Evolutionary conservation across 2,329 filamentous ascomycete species (phyloP), one percentile per base, ranked within the genome.

Genomic region (Epichloe festucae): DNA sequence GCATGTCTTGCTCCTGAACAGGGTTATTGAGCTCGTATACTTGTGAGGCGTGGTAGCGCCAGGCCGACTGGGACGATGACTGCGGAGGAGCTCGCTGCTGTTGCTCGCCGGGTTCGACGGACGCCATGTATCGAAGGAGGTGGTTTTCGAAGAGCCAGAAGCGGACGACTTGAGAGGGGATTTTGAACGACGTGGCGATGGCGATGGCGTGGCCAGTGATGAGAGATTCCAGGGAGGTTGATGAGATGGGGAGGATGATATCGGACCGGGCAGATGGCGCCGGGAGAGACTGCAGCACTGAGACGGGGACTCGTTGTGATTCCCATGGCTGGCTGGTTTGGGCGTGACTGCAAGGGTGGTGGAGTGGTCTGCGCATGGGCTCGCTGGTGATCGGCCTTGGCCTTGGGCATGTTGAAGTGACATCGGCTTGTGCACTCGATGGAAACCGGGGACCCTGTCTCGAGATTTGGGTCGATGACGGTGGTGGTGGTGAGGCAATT

Each of bases 11-110:
- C 2, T 78, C 65, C 0, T 72, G 65, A 2, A 81, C 68, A 0
- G 80, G 76, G 60, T 84, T 75, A 58, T 82, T 82, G 27, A 85
- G 70, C 62, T 80, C 72, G 58, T 83, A 85, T 1, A 85, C 69
- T 57, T 82, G 67, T 2, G 53, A 46, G 17, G 67, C 53, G 31
- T 49, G 49, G 52, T 66, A 67, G 2, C 54, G 57, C 62, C 62
- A 68, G 42, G 36, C 51, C 12, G 34, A n/a, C n/a, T 36, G 52
- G 4, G 48, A 38, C 15, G 39, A 43, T 3, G 43, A 47, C 54
- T 11, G 55, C 48, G 72, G 76, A 1, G 72, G 72, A 11, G 14
- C 17, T 23, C 15, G 31, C 17, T 21, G 45, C 34, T 48, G 46
- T 15, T 34, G 10, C n/a, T 73, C 72, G 0, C 72, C 67, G 0